Evolutionary conservation across 345 rosid genomes (phyloP).

Genomic region (Angophora floribunda): DNA sequence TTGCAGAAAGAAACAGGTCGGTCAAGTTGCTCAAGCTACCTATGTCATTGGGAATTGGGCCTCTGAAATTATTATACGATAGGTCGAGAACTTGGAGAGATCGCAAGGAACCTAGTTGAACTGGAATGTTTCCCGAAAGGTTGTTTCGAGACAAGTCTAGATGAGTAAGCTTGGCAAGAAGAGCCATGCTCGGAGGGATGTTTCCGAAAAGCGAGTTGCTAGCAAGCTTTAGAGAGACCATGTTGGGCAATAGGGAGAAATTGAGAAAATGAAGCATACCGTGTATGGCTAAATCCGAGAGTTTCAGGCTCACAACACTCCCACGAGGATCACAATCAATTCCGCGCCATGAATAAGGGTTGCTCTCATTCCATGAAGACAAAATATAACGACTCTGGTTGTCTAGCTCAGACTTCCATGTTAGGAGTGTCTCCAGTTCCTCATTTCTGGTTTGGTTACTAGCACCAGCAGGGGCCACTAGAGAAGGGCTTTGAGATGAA

Average conservation of each 20-base stretch:
- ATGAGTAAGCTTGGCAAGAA: constrained; percentile 3
- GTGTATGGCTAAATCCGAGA: neutral
- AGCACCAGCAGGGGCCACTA: neutral
- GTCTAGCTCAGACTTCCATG: constrained; percentile 9
- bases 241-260: constrained; percentile 4
- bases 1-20: too few relatives aligned
- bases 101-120: neutral
- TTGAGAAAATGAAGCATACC: constrained; percentile 6
- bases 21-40: too few relatives aligned
- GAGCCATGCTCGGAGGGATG: constrained; percentile 8
- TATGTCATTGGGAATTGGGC: too few relatives aligned
- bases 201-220: constrained; percentile 6
- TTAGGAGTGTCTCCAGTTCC: constrained; percentile 10
- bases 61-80: neutral
- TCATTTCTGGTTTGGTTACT: neutral
- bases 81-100: neutral
- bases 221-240: neutral
- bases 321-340: neutral
- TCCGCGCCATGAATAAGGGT: constrained; percentile 2
- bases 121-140: neutral
- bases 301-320: neutral
- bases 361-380: neutral
- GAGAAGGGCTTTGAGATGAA: neutral
- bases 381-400: neutral
- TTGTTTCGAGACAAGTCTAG: neutral